A percentile compares a stretch with the other conserved stretches of the same genome.
Evolutionary conservation across 495 filamentous ascomycete species (phyloP).

Genomic region (Neurospora sp.): DNA sequence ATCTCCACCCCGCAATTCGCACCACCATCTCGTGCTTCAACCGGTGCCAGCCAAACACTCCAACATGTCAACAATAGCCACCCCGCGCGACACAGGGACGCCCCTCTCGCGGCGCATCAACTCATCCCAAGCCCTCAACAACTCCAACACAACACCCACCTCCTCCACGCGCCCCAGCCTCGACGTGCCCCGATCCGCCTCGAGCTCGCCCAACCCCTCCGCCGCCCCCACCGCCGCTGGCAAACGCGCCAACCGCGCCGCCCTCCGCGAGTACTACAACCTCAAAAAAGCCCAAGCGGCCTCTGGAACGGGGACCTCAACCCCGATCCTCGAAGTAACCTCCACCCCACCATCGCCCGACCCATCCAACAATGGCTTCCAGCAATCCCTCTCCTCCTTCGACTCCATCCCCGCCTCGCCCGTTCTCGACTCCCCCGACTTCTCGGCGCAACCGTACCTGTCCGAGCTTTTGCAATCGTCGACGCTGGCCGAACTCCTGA

Average conservation of each 20-base stretch:
- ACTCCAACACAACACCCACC: conserved; percentile 38
- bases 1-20: background rate
- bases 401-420: conserved; percentile 33
- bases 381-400: conserved; percentile 16
- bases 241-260: conserved; percentile 51
- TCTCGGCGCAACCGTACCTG: conserved; percentile 51
- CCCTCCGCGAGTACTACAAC: conserved; percentile 90
- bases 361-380: conserved; percentile 17
- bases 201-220: conserved; percentile 42
- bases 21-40: background rate
- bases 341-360: conserved; percentile 11
- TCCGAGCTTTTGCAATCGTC: conserved; percentile 52
- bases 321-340: conserved; percentile 34
- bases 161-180: conserved; percentile 68
- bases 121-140: conserved; percentile 28
- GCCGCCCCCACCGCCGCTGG: conserved; percentile 33
- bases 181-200: conserved; percentile 48
- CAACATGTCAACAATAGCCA: conserved; percentile 68
- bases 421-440: conserved; percentile 43
- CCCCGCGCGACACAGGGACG: conserved; percentile 47
- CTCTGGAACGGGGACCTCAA: conserved; percentile 3
- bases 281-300: conserved; percentile 43
- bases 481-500: conserved; percentile 54
- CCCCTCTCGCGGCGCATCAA: conserved; percentile 29
- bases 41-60: background rate